Evolutionary conservation across 257 asterid species (phyloP), one percentile per base, ranked within the genome.

Genomic region (Fraxinus excelsior): DNA sequence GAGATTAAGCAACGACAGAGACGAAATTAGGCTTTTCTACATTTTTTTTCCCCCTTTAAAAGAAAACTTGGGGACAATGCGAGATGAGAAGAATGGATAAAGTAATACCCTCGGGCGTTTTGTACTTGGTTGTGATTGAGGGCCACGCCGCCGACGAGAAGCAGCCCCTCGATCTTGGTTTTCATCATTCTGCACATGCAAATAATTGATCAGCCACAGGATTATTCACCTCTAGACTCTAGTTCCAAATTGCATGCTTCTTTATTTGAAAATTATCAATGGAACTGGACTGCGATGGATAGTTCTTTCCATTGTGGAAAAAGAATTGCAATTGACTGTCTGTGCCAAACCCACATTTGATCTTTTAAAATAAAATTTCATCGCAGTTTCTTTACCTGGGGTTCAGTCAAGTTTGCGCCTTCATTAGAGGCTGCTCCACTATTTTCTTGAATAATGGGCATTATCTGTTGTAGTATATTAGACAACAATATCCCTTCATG

Each of bases 401-500:
- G 34, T 70, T 84, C 87, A 23, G 67, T 9, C 13, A 12, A 56
- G 67, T 23, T 60, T 21, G 67, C 1, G 16, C 67, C 67, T 60
- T n/a, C 53, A 72, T 71, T 85, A n/a, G 86, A 69, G 62, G 80
- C 83, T 58, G 89, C 66, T 69, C 77, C 90, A 42, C 69, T 58
- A 46, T 81, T 83, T 83, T 87, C 90, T 31, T 96, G 79, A 80
- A 94, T 82, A 38, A 91, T 67, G 64, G 98, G 98, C 90, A 92
- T 84, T 68, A 94, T 82, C 76, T 91, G 94, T 37, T 87, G 97
- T 23, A 94, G 87, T 34, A 92, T 72, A 79, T 86, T 87, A 1
- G 98, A 92, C 56, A 94, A 84, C 37, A 85, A 7, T 26, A 84
- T 51, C 78, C 97, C 98, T 75, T 92, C 93, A 34, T 85, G 90